Evolutionary conservation across 2,329 filamentous ascomycete genomes (phyloP), one percentile per base, ranked within the genome.

Genomic region (Tolypocladium inflatum): DNA sequence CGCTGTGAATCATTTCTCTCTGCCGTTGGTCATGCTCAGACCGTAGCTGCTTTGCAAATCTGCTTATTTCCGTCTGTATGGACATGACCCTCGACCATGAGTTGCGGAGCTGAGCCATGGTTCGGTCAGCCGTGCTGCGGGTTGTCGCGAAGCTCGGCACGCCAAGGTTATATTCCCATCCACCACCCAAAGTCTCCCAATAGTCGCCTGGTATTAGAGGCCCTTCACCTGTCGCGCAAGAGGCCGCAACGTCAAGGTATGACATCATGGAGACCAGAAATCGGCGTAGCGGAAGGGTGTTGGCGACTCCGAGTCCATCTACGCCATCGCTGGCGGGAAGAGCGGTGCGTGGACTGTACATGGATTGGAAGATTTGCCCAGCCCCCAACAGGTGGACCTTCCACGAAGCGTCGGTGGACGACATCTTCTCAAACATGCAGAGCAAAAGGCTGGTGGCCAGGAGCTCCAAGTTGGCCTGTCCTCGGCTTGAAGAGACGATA

Each of bases 261-360:
- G 70, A 72, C 39, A 74, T 66, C 17, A 73, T 64, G 2, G 71
- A 74, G 19, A 74, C 68, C n/a, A 74, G 69, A 56, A 73, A 74
- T 64, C 58, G 58, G 1, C 61, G 61, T 1, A 61, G 39, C 5
- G 61, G 59, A 6, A 60, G 58, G 5, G 39, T 37, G 9, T 54
- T 54, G 45, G 55, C 51, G 7, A 54, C 26, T 4, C 41, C 42
- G 19, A 51, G 35, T 19, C 38, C 35, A 26, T 30, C 55, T 9
- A 26, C 35, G 11, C 21, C 50, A 21, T 23, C 39, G n/a, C 4
- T 37, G 41, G 45, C 21, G 37, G 41, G 30, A 17, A 23, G 21
- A 13, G 50, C 42, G 9, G 42, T 56, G 26, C 43, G 52, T 4
- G 61, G 59, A 42, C 59, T 58, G 35, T 61, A 62, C 55, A 62